phyloP scores from a whole-genome alignment of 2,329 filamentous ascomycete genomes.

The Pseudocercospora musae region DNA sequence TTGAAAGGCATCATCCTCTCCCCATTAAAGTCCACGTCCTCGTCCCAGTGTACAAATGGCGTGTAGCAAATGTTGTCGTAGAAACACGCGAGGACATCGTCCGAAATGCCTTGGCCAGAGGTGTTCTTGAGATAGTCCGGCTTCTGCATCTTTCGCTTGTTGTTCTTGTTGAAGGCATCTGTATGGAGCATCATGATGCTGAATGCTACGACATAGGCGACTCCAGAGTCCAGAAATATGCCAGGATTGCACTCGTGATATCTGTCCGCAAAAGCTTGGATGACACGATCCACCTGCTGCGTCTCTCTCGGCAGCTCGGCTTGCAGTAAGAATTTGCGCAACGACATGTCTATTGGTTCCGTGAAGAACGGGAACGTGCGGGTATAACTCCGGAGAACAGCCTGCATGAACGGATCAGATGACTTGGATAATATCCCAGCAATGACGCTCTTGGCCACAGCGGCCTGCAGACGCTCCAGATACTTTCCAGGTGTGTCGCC shows the following conservation, averaged over 20 bases:
- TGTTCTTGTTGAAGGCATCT: constrained; percentile 99
- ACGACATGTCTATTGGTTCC: constrained; percentile 96
- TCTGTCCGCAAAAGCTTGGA: constrained; percentile 91
- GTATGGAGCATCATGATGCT: constrained; percentile 95
- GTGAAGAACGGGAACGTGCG: constrained; percentile 91
- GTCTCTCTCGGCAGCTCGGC: constrained; percentile 95
- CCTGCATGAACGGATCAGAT: constrained; percentile 76
- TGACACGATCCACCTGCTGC: constrained; percentile 91
- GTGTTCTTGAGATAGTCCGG: constrained; percentile 94
- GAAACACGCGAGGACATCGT: constrained; percentile 90
- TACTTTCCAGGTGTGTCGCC: constrained; percentile 90
- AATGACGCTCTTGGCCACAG: constrained; percentile 75
- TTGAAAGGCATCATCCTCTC: constrained; percentile 70
- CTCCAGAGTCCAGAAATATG: constrained; percentile 84
- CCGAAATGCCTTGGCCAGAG: constrained; percentile 82
- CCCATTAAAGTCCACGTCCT: constrained; percentile 77
- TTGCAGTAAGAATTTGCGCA: constrained; percentile 93
- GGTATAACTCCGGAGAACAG: constrained; percentile 91
- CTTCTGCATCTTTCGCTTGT: constrained; percentile 99
- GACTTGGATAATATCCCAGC: constrained; percentile 82
- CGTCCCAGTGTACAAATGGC: constrained; percentile 96
- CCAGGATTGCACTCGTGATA: constrained; percentile 98
- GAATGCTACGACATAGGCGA: constrained; percentile 98
- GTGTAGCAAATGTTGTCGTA: constrained; percentile 99
- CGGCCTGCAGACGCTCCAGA: constrained; percentile 75